Evolutionary conservation across 768 basidiomycete genomes (phyloP).

Genomic region (Kwoniella pini): DNA sequence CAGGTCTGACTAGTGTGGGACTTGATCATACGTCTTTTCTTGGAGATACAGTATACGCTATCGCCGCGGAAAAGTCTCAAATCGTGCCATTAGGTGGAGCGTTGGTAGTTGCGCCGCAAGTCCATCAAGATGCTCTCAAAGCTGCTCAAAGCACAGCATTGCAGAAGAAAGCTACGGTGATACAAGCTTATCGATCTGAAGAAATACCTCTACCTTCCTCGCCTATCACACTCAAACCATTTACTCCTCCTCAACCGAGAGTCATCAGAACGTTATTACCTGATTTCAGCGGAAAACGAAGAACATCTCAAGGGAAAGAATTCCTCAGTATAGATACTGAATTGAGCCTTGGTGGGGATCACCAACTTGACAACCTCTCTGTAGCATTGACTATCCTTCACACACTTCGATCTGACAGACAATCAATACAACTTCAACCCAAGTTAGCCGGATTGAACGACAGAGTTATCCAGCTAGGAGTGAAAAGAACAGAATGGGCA

Average conservation of each 20-base stretch:
- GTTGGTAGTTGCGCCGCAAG: slow-evolving; percentile 51
- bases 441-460: slow-evolving; percentile 57
- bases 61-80: slow-evolving; percentile 78
- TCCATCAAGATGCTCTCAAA: slow-evolving; percentile 61
- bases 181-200: slow-evolving; percentile 13
- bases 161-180: slow-evolving; percentile 15
- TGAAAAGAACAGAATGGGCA: slow-evolving; percentile 68
- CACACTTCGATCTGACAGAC: slow-evolving; percentile 59
- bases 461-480: slow-evolving; percentile 62
- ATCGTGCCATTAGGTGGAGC: slow-evolving; percentile 65
- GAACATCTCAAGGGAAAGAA: not conserved
- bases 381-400: slow-evolving; percentile 67
- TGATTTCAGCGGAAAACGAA: not conserved
- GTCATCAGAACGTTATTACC: slow-evolving; percentile 22
- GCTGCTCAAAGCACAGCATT: slow-evolving; percentile 21
- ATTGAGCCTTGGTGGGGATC: slow-evolving; percentile 72
- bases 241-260: slow-evolving; percentile 14
- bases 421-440: slow-evolving; percentile 39
- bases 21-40: slow-evolving; percentile 91
- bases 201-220: not conserved
- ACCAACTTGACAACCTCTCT: slow-evolving; percentile 84
- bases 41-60: slow-evolving; percentile 70
- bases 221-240: slow-evolving; percentile 14
- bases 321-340: slow-evolving; percentile 6
- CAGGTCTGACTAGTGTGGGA: slow-evolving; percentile 83